phyloP scores from a whole-genome alignment of 106 monocot genomes.

The Phalaenopsis aphrodite region DNA sequence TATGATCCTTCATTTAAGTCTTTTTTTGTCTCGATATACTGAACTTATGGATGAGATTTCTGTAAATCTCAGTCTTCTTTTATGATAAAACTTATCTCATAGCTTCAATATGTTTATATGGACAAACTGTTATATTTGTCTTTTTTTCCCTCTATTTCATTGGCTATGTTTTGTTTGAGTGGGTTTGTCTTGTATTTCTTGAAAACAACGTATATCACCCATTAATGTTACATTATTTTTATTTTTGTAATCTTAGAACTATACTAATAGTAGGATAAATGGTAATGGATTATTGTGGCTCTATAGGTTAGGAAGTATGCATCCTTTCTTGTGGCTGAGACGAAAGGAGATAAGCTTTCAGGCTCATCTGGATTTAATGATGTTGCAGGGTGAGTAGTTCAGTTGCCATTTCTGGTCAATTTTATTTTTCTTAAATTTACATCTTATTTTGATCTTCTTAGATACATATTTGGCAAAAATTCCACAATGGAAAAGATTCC shows the following conservation, averaged over 20 bases:
- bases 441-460: constrained; percentile 9
- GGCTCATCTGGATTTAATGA: constrained; percentile 82
- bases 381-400: constrained; percentile 59
- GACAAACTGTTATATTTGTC: too few species aligned
- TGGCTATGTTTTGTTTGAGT: too few species aligned
- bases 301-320: constrained; percentile 68
- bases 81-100: too few species aligned
- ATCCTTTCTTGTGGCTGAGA: constrained; percentile 68
- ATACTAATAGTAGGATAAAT: neutral
- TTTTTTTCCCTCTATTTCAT: too few species aligned
- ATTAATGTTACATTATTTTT: too few species aligned
- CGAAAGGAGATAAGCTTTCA: constrained; percentile 67
- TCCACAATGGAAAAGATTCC: constrained; percentile 76
- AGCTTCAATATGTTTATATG: too few species aligned
- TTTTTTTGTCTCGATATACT: neutral
- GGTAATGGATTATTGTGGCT: neutral
- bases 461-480: constrained; percentile 98
- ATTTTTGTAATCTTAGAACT: too few species aligned
- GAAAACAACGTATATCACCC: too few species aligned
- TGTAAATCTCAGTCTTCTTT: too few species aligned
- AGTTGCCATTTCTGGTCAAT: neutral
- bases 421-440: neutral
- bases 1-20: neutral
- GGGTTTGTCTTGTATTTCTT: too few species aligned
- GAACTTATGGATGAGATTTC: neutral